A percentile compares a stretch with the other conserved stretches of the same genome.
phyloP scores from a whole-genome alignment of 2,329 filamentous ascomycete species.

The Verticillium dahliae region DNA sequence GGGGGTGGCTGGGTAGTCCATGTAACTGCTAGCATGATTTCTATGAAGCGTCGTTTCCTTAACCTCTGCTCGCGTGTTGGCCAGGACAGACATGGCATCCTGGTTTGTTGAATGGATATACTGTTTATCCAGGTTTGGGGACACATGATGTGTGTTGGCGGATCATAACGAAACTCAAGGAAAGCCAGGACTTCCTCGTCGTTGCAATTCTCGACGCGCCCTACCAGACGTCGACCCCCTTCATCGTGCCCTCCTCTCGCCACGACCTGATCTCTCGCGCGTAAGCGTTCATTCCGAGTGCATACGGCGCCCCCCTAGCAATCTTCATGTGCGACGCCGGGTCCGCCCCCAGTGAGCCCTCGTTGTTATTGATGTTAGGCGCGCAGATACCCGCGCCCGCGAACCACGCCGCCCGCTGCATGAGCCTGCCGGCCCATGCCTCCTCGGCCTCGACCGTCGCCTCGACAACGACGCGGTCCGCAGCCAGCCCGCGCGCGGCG shows the following conservation, averaged over 20 bases:
- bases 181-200: too few relatives aligned
- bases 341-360: slow-evolving; percentile 26
- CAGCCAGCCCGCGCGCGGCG: slow-evolving; percentile 2
- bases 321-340: slow-evolving; percentile 23
- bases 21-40: too few relatives aligned
- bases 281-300: slow-evolving; percentile 24
- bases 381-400: slow-evolving; percentile 40
- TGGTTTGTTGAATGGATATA: too few relatives aligned
- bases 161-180: too few relatives aligned
- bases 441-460: slow-evolving; percentile 37
- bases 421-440: slow-evolving; percentile 33
- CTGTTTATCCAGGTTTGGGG: too few relatives aligned
- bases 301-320: slow-evolving; percentile 20
- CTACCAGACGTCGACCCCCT: slow-evolving; percentile 7
- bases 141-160: too few relatives aligned
- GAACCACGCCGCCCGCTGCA: slow-evolving; percentile 30
- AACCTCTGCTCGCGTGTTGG: too few relatives aligned
- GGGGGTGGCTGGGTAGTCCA: too few relatives aligned
- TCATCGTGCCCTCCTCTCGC: slow-evolving; percentile 21
- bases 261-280: slow-evolving; percentile 18
- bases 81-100: too few relatives aligned
- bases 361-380: slow-evolving; percentile 45
- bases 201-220: neutral
- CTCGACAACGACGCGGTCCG: slow-evolving; percentile 27
- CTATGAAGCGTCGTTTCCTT: too few relatives aligned